phyloP scores from a whole-genome alignment of 2,329 filamentous ascomycete species.

The Monosporascus sp. region DNA sequence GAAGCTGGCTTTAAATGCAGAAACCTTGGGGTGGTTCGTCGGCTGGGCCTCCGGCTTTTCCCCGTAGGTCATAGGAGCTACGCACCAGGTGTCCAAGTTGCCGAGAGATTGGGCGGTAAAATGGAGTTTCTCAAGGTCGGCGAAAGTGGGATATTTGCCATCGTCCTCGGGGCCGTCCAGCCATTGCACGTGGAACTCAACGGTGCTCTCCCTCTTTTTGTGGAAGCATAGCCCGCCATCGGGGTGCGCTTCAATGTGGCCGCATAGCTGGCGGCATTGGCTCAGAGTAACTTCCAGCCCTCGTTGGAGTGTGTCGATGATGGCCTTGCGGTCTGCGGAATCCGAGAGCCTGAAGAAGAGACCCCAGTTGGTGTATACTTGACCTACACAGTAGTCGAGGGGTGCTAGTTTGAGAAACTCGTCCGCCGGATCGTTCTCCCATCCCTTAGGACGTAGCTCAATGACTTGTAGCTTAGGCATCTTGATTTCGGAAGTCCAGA shows the following conservation, averaged over 20 bases:
- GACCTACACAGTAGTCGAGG: neutral
- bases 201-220: constrained; percentile 23
- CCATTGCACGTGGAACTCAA: constrained; percentile 23
- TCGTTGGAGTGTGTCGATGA: constrained; percentile 15
- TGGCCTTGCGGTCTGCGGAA: neutral
- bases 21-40: neutral
- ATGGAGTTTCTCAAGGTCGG: constrained; percentile 16
- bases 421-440: constrained; percentile 2
- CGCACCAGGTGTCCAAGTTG: constrained; percentile 6
- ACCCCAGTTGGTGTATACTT: constrained; percentile 4
- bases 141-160: constrained; percentile 13
- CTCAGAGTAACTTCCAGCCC: constrained; percentile 19
- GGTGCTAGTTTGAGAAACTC: constrained; percentile 2
- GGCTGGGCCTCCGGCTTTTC: neutral
- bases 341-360: constrained; percentile 3
- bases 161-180: constrained; percentile 15
- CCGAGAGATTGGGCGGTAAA: constrained; percentile 16
- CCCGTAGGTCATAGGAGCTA: constrained; percentile 12
- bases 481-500: neutral
- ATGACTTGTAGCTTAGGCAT: neutral
- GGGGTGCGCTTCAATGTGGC: neutral
- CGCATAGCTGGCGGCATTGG: neutral
- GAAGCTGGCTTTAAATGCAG: neutral
- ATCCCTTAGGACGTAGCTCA: constrained; percentile 1
- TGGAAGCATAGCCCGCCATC: constrained; percentile 15